A percentile compares a stretch with the other conserved stretches of the same genome.
Evolutionary conservation across 2,329 filamentous ascomycete genomes (phyloP).

Genomic region (Aspergillus sp.): DNA sequence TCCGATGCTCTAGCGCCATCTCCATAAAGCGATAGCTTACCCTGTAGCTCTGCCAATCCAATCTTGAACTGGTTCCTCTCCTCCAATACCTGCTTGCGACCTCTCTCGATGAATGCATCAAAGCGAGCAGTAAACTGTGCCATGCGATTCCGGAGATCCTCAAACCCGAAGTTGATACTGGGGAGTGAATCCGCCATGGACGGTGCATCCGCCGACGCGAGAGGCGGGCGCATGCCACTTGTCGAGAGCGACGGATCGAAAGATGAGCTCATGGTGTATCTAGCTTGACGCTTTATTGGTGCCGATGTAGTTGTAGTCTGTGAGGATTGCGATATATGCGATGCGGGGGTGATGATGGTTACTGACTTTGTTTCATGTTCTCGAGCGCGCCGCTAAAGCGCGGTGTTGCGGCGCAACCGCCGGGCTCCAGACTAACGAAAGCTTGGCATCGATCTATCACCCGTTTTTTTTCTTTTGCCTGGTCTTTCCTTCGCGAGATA

Average conservation of each 20-base stretch:
- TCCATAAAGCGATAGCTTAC: constrained; percentile 50
- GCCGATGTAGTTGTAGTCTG: neutral
- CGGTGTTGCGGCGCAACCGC: constrained; percentile 20
- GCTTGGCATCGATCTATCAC: constrained; percentile 14
- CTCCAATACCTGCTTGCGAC: constrained; percentile 83
- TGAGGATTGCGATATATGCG: neutral
- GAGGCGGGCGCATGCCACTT: constrained; percentile 54
- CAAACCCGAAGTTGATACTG: constrained; percentile 91
- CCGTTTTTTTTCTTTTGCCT: neutral
- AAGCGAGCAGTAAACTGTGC: constrained; percentile 86
- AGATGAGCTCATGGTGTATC: constrained; percentile 42
- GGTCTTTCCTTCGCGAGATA: neutral
- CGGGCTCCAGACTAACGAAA: constrained; percentile 3
- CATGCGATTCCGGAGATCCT: constrained; percentile 94
- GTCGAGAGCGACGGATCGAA: constrained; percentile 62
- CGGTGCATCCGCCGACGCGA: constrained; percentile 54
- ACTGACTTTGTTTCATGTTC: neutral
- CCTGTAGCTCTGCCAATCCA: constrained; percentile 85
- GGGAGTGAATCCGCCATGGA: constrained; percentile 72
- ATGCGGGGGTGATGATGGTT: neutral
- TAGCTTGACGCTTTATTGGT: neutral
- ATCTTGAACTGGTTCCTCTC: constrained; percentile 93
- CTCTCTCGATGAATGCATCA: constrained; percentile 90
- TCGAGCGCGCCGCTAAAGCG: constrained; percentile 4
- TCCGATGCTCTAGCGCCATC: neutral